Base-by-base conservation (phyloP, 768 basidiomycete genomes). In the Hydnum rufescens region DNA sequence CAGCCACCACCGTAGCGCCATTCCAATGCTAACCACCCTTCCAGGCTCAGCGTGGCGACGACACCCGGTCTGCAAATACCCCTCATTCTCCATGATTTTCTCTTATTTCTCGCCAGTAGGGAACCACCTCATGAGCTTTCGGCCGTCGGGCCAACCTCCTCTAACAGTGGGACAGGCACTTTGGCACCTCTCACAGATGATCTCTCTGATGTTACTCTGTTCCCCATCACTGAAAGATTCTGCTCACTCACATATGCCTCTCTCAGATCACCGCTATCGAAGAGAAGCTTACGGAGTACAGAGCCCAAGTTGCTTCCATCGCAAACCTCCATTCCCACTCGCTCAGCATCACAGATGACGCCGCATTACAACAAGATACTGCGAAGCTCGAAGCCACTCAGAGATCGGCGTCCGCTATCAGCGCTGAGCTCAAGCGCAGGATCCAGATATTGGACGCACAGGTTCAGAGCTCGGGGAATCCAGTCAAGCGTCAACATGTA, bases 261-360 rank as follows among this genome's bases (percentile, higher is more conserved):
- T 13, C 13, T 13, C 22, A 39, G 36, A 39, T 39, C 13, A 13
- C 36, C 13, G 36, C 36, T 22, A 39, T 39, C 36, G 36, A 39
- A 22, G 36, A 39, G 1, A 13, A 39, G 36, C 36, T 39, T 13
- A 22, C 36, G 13, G 36, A 22, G 13, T 39, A 39, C 36, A 39
- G 22, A 22, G 36, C 36, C 13, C 13, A 13, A 13, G 71, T 88
- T 23, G 57, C 71, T 22, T 73, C 72, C 28, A 81, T 89, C 60
- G 68, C 75, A 22, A 80, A 84, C 50, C 67, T 80, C 25, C 85
- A 89, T 59, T 77, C 77, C 32, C 76, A 78, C 54, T 77, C 80
- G 19, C 66, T 89, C 51, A 80, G 81, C 62, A 78, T 77, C 63
- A 78, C 77, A 64, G 84, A 86, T 61, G 82, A 85, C 56, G 68